Evolutionary conservation across 306 rosid genomes (phyloP).

Genomic region (Nissolia schottii): DNA sequence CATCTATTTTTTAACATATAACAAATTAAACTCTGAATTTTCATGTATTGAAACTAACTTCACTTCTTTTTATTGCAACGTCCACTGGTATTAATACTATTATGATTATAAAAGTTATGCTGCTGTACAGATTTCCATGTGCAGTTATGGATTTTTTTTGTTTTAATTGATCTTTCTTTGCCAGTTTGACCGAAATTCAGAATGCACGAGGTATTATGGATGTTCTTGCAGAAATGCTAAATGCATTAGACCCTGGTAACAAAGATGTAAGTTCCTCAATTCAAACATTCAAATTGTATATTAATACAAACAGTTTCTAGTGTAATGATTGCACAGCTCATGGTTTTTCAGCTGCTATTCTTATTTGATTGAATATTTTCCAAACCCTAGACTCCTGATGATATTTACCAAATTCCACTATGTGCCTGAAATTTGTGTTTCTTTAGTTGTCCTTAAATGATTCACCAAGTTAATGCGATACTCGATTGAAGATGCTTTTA

Average conservation of each 20-base stretch:
- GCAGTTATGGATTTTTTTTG: neutral
- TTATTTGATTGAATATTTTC: constrained; percentile 5
- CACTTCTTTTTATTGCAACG: neutral
- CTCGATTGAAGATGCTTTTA: neutral
- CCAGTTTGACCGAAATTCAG: constrained; percentile 88
- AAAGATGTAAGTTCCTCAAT: constrained; percentile 59
- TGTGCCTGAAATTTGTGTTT: neutral
- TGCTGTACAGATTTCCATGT: neutral
- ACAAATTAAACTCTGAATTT: constrained; percentile 4
- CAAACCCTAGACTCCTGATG: neutral
- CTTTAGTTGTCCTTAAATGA: neutral
- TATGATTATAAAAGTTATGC: neutral
- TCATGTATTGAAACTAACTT: neutral
- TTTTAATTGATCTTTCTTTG: constrained; percentile 26
- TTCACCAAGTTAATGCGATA: neutral
- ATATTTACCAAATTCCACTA: neutral
- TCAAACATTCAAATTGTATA: constrained; percentile 1
- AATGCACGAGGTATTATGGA: constrained; percentile 98
- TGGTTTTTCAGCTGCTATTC: neutral
- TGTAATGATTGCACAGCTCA: neutral
- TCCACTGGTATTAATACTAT: neutral
- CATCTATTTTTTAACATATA: neutral
- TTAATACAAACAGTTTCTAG: neutral
- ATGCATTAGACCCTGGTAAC: constrained; percentile 77
- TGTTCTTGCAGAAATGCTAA: constrained; percentile 92